These are phyloP conservation scores for Protea cynaroides DNA, from an alignment of 164 flowering plant species.

Conservation along the genomic window DNA sequence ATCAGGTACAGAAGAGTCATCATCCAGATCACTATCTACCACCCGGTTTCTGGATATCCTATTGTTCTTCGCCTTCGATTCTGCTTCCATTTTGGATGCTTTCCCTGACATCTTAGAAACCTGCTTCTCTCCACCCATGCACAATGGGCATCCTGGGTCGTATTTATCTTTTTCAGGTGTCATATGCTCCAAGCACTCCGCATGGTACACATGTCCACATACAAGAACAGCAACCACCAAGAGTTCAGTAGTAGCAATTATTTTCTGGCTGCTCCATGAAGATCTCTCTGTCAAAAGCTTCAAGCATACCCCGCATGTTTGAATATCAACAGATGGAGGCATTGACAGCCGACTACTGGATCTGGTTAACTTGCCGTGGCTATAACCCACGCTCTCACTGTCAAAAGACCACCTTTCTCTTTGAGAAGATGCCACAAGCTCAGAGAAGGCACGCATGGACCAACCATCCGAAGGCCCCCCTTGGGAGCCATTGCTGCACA, in stretches of 20 bases:
- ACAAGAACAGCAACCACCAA: conserved; percentile 66
- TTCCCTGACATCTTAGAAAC: conserved; percentile 43
- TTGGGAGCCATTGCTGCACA: conserved; percentile 56
- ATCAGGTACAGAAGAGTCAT: conserved; percentile 25
- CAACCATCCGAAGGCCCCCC: conserved; percentile 84
- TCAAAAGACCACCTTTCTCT: conserved; percentile 89
- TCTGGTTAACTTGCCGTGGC: conserved; percentile 44
- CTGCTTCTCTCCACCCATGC: conserved; percentile 61
- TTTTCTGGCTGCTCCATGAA: conserved; percentile 41
- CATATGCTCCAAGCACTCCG: conserved; percentile 76
- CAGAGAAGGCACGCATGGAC: conserved; percentile 78
- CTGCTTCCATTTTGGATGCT: conserved; percentile 47
- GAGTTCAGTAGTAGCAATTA: conserved; percentile 39
- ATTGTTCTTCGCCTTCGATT: conserved; percentile 40
- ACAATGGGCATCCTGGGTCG: conserved; percentile 81
- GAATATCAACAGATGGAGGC: conserved; percentile 57
- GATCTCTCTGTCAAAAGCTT: conserved; percentile 62
- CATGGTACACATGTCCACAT: conserved; percentile 91
- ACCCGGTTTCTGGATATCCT: conserved; percentile 55
- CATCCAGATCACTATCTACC: conserved; percentile 43
- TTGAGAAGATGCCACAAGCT: conserved; percentile 71
- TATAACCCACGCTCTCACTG: conserved; percentile 50
- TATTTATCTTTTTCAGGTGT: conserved; percentile 55
- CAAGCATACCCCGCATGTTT: conserved; percentile 66
- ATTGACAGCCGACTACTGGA: conserved; percentile 44